phyloP scores from a whole-genome alignment of 495 filamentous ascomycete species.

The Cercophora samala region DNA sequence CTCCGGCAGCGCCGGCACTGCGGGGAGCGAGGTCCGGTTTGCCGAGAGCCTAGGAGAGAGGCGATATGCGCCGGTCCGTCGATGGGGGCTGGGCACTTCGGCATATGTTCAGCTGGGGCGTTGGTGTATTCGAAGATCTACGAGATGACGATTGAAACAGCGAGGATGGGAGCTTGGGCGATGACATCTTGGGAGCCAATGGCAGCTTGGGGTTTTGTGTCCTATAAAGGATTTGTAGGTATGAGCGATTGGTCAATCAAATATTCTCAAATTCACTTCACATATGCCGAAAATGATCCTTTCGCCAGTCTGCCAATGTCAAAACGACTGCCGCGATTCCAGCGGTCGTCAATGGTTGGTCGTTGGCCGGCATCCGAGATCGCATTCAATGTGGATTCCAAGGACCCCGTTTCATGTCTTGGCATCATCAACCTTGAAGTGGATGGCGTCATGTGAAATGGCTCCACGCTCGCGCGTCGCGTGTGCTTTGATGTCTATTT shows the following conservation, averaged over 20 bases:
- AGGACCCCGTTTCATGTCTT: background rate
- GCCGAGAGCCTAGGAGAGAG: background rate
- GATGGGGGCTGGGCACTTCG: slow-evolving; percentile 1
- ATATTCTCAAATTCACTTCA: background rate
- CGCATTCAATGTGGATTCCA: background rate
- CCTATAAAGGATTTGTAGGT: background rate
- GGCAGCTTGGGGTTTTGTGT: background rate
- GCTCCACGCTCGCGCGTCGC: background rate
- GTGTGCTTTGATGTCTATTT: background rate
- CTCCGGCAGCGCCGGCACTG: background rate
- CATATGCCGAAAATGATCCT: background rate
- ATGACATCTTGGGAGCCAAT: background rate
- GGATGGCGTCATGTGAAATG: background rate
- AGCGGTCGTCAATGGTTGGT: background rate
- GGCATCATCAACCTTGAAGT: background rate
- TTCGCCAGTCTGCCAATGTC: background rate
- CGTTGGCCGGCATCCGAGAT: background rate
- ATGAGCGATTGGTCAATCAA: background rate
- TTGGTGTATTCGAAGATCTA: background rate
- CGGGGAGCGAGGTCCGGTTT: slow-evolving; percentile 12
- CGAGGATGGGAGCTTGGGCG: background rate
- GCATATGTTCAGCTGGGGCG: background rate
- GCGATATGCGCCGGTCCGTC: background rate
- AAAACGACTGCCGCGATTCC: background rate
- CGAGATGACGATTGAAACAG: background rate